Evolutionary conservation across 2,329 filamentous ascomycete genomes (phyloP).

Genomic region (Spiromastix sp.): DNA sequence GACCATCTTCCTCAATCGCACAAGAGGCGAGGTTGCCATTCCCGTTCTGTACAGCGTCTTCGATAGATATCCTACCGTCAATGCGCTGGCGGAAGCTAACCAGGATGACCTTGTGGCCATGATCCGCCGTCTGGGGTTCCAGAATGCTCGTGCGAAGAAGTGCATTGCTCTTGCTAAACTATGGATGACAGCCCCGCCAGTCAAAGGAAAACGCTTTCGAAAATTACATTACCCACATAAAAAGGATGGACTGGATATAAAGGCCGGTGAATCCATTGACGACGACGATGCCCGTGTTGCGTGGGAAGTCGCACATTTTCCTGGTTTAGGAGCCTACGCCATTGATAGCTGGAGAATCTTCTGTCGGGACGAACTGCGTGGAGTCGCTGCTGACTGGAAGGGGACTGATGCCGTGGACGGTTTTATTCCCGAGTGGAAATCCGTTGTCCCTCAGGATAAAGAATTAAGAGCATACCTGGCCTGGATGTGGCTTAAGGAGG

Average conservation of each 20-base stretch:
- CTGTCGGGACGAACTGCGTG: constrained; percentile 67
- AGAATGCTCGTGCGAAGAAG: constrained; percentile 54
- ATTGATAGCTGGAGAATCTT: constrained; percentile 91
- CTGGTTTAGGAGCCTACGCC: constrained; percentile 66
- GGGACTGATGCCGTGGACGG: constrained; percentile 39
- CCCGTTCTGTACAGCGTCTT: constrained; percentile 65
- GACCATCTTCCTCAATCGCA: constrained; percentile 76
- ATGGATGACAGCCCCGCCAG: constrained; percentile 58
- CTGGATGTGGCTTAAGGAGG: constrained; percentile 88
- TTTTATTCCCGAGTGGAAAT: constrained; percentile 85
- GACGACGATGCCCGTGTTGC: constrained; percentile 43
- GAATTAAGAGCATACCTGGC: constrained; percentile 76
- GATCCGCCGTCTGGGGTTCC: constrained; percentile 62
- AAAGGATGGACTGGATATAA: constrained; percentile 40
- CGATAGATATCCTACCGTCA: constrained; percentile 55
- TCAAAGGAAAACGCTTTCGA: constrained; percentile 45
- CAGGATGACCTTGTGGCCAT: constrained; percentile 47
- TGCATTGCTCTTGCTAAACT: constrained; percentile 60
- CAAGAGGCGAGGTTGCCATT: constrained; percentile 61
- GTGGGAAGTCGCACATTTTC: constrained; percentile 82
- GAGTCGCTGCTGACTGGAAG: constrained; percentile 55
- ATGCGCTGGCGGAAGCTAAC: constrained; percentile 49
- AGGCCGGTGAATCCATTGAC: constrained; percentile 36
- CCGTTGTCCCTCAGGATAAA: constrained; percentile 73
- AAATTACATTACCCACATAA: constrained; percentile 45